Evolutionary conservation across 108 stramenopile genomes (phyloP), one percentile per base, ranked within the genome.

Genomic region (Cyclotella distinguenda): DNA sequence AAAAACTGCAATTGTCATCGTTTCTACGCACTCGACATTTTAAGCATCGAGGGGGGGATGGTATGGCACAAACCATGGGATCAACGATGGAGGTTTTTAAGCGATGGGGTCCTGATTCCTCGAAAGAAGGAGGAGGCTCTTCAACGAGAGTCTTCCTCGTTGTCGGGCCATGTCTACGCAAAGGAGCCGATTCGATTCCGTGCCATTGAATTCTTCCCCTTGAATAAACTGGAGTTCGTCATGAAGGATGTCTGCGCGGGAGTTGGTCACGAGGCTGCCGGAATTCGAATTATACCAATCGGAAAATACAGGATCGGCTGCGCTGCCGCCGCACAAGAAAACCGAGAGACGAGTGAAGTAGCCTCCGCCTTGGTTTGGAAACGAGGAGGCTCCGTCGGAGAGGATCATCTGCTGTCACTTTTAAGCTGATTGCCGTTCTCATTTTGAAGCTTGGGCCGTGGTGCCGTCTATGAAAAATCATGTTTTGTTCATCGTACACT

Each of bases 171-270:
- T 31, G 40, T 33, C 15, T 81, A 77, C 44, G 54, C 63, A 4
- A 62, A 72, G 23, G 80, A 81, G 39, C 34, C 46, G 25, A 72
- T 81, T 30, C 55, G 65, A 49, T 48, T 81, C 18, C 75, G 80
- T 6, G 80, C 75, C 26, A 77, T 72, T 34, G 80, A 81, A 56
- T 77, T 65, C 34, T 81, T 81, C 28, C 70, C 66, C 36, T 43
- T 77, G 62, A 28, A 40, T 26, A 81, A 81, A 43, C 9, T 77
- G 27, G 76, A 54, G 26, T 81, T 72, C 58, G 71, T 81, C 6
- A 47, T 72, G 61, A 77, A 77, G 34, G 65, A 81, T 40, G 75
- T 81, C 11, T 79, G 72, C 36, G 45, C 47, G 15, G 73, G 68
- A 16, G 78, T 79, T 18, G 55, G 28, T 1, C 78, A 79, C 28